phyloP scores from a whole-genome alignment of 176 grass and related monocot genomes.

The Pontederia paniculata region DNA sequence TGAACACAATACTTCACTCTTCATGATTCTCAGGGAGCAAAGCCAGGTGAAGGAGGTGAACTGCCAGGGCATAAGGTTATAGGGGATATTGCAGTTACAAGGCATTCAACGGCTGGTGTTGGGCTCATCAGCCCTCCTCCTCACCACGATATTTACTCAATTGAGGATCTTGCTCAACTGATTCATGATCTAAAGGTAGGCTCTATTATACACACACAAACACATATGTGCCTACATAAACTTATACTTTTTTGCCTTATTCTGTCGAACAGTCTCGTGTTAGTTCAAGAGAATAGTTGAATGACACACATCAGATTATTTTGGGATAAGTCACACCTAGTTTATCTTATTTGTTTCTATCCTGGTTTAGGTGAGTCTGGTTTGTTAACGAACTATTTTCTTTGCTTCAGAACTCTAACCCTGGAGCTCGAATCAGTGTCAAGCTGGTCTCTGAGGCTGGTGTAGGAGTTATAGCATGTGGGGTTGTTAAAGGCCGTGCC shows the following conservation, averaged over 20 bases:
- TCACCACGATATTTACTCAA: slow-evolving; percentile 97
- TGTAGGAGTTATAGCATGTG: slow-evolving; percentile 86
- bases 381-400: slow-evolving; percentile 11
- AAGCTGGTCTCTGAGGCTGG: slow-evolving; percentile 95
- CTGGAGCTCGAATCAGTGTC: slow-evolving; percentile 80
- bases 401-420: slow-evolving; percentile 77
- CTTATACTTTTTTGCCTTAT: no score
- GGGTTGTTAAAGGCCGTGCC: slow-evolving; percentile 93
- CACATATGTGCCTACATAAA: no score
- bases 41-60: slow-evolving; percentile 97
- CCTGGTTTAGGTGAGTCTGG: no score
- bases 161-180: slow-evolving; percentile 96
- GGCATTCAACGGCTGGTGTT: slow-evolving; percentile 91
- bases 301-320: no score
- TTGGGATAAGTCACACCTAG: no score
- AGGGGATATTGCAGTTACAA: slow-evolving; percentile 91
- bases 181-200: slow-evolving; percentile 96
- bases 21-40: slow-evolving; percentile 58
- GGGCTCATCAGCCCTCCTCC: slow-evolving; percentile 95
- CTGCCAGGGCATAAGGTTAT: slow-evolving; percentile 98
- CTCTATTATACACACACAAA: no score
- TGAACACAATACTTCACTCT: slow-evolving; percentile 11
- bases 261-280: no score
- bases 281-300: no score
- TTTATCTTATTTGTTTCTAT: no score